phyloP scores from a whole-genome alignment of 2,329 filamentous ascomycete genomes.

The Immersiporthe knoxdaviesiana region DNA sequence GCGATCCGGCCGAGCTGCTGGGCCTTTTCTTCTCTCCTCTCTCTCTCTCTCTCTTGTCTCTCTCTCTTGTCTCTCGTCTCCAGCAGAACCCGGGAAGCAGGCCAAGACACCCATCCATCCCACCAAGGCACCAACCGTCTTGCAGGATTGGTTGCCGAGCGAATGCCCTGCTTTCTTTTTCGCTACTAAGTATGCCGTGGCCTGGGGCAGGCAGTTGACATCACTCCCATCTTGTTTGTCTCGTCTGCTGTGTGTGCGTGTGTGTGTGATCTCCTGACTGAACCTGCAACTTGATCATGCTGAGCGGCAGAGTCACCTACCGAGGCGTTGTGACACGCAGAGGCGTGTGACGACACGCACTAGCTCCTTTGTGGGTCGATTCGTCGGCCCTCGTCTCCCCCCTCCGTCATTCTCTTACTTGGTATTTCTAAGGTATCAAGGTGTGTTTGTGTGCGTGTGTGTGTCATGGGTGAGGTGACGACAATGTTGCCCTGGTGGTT shows the following conservation, averaged over 20 bases:
- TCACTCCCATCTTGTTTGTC: neutral
- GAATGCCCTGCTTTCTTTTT: neutral
- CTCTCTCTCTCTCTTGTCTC: no score
- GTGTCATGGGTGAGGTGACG: neutral
- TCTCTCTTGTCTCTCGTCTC: no score
- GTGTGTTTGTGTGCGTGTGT: no score
- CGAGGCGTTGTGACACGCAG: neutral
- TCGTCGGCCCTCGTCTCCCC: neutral
- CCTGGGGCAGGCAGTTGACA: conserved; percentile 4
- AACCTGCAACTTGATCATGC: neutral
- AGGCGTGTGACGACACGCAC: conserved; percentile 5
- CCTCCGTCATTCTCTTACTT: no score
- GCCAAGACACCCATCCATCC: neutral
- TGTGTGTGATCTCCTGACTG: neutral
- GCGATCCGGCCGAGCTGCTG: conserved; percentile 9
- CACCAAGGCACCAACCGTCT: no score
- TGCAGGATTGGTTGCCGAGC: neutral
- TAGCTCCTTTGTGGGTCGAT: neutral
- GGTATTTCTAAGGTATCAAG: no score
- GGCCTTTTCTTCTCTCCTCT: neutral
- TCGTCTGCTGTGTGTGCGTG: neutral
- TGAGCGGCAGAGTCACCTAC: neutral
- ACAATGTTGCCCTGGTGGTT: neutral
- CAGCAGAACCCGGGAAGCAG: neutral
- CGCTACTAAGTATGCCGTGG: neutral